Evolutionary conservation across 257 asterid species (phyloP).

Genomic region (Solanum gandarillasii): DNA sequence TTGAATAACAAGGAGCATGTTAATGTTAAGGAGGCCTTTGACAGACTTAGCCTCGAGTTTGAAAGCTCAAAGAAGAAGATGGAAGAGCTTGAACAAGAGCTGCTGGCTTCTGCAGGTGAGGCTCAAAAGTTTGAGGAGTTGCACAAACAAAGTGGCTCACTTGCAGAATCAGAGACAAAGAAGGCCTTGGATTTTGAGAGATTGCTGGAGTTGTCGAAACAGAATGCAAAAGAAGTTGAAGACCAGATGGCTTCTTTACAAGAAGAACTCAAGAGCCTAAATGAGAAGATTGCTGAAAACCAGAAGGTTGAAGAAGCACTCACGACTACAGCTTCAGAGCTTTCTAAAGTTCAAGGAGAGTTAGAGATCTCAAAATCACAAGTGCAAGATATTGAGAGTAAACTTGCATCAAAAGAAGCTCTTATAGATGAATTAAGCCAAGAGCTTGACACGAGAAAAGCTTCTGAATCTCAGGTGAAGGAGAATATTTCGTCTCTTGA

Average conservation of each 20-base stretch:
- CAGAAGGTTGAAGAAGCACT: constrained; percentile 64
- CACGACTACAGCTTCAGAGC: constrained; percentile 33
- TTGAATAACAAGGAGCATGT: constrained; percentile 43
- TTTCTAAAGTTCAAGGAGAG: constrained; percentile 48
- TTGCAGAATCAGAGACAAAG: constrained; percentile 60
- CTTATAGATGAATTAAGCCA: constrained; percentile 33
- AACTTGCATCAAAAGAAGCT: constrained; percentile 64
- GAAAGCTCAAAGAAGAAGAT: constrained; percentile 58
- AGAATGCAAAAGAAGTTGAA: constrained; percentile 49
- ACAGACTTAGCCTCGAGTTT: constrained; percentile 47
- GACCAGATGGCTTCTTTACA: constrained; percentile 47
- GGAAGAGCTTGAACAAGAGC: constrained; percentile 46
- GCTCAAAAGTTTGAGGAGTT: constrained; percentile 62
- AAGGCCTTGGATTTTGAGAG: constrained; percentile 57
- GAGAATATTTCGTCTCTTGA: constrained; percentile 48
- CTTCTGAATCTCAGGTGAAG: constrained; percentile 47
- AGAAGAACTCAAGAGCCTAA: constrained; percentile 42
- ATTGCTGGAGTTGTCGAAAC: constrained; percentile 54
- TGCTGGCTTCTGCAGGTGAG: constrained; percentile 40
- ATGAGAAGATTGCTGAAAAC: constrained; percentile 44
- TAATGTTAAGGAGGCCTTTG: constrained; percentile 47
- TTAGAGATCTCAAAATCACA: constrained; percentile 57
- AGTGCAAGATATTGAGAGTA: constrained; percentile 43
- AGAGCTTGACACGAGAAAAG: constrained; percentile 39
- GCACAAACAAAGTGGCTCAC: constrained; percentile 59